Base-by-base conservation (phyloP, 441 rosid species). In the Bruguiera hainesii region DNA sequence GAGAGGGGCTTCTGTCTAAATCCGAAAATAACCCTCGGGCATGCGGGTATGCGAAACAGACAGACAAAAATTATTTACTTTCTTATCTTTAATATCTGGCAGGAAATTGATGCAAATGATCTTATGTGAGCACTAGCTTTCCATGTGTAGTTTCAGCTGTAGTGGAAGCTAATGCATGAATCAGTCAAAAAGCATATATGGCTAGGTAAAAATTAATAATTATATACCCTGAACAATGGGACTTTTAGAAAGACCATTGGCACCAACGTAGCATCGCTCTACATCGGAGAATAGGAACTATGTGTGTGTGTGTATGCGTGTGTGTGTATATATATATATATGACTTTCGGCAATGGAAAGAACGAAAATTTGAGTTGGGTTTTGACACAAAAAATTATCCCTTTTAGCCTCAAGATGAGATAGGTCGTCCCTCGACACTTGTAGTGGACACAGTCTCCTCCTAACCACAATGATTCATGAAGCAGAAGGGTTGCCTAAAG, bases 261-360 rank as follows among this genome's bases (percentile, higher is more conserved):
- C 60, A 52, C 7, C 20, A 42, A 57, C 18, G 29, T 13, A 62
- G 63, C 62, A 26, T 26, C 69, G 8, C 20, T 37, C 30, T 1
- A 23, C 7, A 11, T n/a, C 18, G 50, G n/a, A 23, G 20, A 39
- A 21, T 15, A 39, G 65, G 65, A 37, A 21, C 51, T 33, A 33
- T 7, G 1, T 33, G 37, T 33, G 9, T 25, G 26, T 25, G 7
- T 33, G 37, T n/a, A 26, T n/a, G 11, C 3, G 1, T n/a, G 13
- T 13, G 1, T n/a, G 13, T 13, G 9, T 13, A 30, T 1, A 39
- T 3, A 2, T 26, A 0, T 29, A 1, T 29, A 1, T 29, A 3
- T n/a, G 33, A 49, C 80, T 75, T 81, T 81, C 78, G 76, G 80
- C 84, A 37, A 64, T 52, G 66, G 68, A 28, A 53, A 65, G 66